Evolutionary conservation across 768 basidiomycete genomes (phyloP), one percentile per base, ranked within the genome.

Genomic region (Boletus speciosus): DNA sequence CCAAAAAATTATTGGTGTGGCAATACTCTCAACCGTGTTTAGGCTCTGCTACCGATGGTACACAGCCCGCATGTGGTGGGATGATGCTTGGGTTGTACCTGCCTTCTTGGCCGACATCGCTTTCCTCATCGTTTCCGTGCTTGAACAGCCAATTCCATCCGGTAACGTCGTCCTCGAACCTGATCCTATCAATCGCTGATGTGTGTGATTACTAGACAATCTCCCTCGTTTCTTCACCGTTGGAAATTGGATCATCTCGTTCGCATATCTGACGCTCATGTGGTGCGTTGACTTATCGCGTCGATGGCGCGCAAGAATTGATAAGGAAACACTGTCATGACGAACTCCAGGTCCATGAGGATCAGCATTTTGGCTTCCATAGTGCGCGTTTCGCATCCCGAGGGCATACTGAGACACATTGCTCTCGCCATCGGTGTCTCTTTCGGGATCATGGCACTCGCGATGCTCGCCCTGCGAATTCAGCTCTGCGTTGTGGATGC

Each of bases 301-400:
- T 23, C 7, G n/a, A 35, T 36, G 37, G 8, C 14, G 12, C 4
- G 14, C 29, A 2, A 6, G 23, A 36, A 23, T 32, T 58, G 46
- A 59, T 19, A 27, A 45, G 3, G 44, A 19, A 14, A 29, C 6
- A 4, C 39, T 25, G 39, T 11, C 12, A 47, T 21, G 42, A 34
- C 14, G 37, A 16, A 43, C 11, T n/a, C 15, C 32, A 69, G 69
- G 69, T 27, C 61, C 2, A 43, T 55, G 4, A 62, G 69, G 16
- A 52, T 68, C 39, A 69, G 67, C 19, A 58, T 69, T 16, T 47
- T 70, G 38, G 27, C 47, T 4, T 62, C 62, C 8, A 59, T 68
- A 21, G 40, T 68, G 19, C 64, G 64, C 25, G 51, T 69, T 3
- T 57, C 52, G 21, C 52, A 45, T 25, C 68, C 66, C 1, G 45